Evolutionary conservation across 2,329 filamentous ascomycete genomes (phyloP), one percentile per base, ranked within the genome.

Genomic region (Emericellopsis atlantica): DNA sequence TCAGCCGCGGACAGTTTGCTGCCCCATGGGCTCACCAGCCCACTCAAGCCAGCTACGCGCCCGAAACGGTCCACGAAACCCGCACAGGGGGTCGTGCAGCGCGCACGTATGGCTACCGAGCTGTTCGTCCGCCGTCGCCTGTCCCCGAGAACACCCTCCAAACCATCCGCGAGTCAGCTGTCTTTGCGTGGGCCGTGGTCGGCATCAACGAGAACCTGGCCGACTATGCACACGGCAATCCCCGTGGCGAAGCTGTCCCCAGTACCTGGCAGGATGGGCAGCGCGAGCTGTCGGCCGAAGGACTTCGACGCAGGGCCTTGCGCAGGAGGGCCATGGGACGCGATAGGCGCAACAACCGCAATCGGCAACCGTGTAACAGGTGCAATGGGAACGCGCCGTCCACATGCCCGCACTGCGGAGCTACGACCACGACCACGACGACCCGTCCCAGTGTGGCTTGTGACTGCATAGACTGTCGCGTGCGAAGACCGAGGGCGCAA

Each of bases 161-260:
- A 41, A 82, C 81, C 3, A 93, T 93, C 48, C 79, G 83, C 43
- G 85, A 92, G 41, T 82, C 89, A 37, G 85, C 84, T 2, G 82
- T 92, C n/a, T 92, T 93, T 55, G 85, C 85, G 9, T 93, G 85
- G 85, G 81, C 80, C 2, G 62, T 90, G 10, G 76, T 79, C 21
- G 84, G 84, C 18, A 89, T 89, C 64, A 90, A 92, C 55, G 81
- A 81, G 12, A 80, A 76, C 33, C 61, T 90, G 41, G 76, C 79
- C 14, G 67, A 74, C 4, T 82, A 81, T 51, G 67, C 74, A 36
- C 67, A 66, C 5, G 82, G 84, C 3, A 67, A 63, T 23, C 78
- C 83, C 1, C 62, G 59, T 16, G 80, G 75, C n/a, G 76, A 82
- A 45, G 70, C 78, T 24, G 32, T 21, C n/a, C 32, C 32, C 18